Evolutionary conservation across 805 yeast genomes (phyloP).

Genomic region (Saccharomycopsis malanga): DNA sequence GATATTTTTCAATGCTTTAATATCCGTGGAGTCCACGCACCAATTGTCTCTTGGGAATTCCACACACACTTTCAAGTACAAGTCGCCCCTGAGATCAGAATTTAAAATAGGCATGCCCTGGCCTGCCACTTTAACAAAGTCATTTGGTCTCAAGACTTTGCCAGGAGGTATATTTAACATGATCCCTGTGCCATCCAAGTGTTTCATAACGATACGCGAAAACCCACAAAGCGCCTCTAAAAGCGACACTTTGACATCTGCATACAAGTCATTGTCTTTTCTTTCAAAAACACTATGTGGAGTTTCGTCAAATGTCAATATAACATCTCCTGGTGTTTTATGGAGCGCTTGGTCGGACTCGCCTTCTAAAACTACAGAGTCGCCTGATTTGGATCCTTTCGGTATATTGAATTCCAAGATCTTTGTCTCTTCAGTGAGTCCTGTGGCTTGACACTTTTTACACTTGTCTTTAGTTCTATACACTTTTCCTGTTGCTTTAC

Average conservation of each 20-base stretch:
- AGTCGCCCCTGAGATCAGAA: slow-evolving; percentile 48
- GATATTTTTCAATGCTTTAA: slow-evolving; percentile 44
- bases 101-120: slow-evolving; percentile 79
- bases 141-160: slow-evolving; percentile 74
- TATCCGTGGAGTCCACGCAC: slow-evolving; percentile 69
- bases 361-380: slow-evolving; percentile 50
- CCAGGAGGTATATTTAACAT: slow-evolving; percentile 64
- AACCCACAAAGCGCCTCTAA: slow-evolving; percentile 86
- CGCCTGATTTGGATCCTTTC: slow-evolving; percentile 62
- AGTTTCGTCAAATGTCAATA: slow-evolving; percentile 48
- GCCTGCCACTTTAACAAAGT: slow-evolving; percentile 50
- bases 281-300: slow-evolving; percentile 46
- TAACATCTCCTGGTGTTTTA: slow-evolving; percentile 68
- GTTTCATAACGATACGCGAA: slow-evolving; percentile 52
- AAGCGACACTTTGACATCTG: slow-evolving; percentile 53
- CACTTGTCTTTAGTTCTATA: slow-evolving; percentile 65
- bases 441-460: slow-evolving; percentile 63
- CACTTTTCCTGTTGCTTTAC: slow-evolving; percentile 64
- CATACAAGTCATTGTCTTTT: slow-evolving; percentile 56
- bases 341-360: slow-evolving; percentile 79
- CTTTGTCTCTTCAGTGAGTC: slow-evolving; percentile 56
- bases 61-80: slow-evolving; percentile 62
- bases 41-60: slow-evolving; percentile 83
- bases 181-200: slow-evolving; percentile 73
- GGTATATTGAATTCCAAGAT: slow-evolving; percentile 70